Percentiles rank a stretch among this genome's conserved stretches.
phyloP scores from a whole-genome alignment of 331 rosid genomes.

The Stylosanthes scabra region DNA sequence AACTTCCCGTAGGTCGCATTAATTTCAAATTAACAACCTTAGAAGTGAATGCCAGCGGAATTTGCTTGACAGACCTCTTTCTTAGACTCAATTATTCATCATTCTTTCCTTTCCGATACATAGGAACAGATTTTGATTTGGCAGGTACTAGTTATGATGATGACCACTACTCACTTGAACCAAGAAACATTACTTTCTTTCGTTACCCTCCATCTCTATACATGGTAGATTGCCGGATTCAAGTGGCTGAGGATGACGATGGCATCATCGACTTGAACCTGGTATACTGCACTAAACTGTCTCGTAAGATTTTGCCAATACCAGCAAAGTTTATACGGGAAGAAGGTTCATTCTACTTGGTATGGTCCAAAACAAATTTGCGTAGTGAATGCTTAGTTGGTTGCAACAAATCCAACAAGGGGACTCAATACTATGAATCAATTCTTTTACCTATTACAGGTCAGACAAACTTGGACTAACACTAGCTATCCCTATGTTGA shows the following conservation, averaged over 20 bases:
- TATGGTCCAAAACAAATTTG: conserved; percentile 18
- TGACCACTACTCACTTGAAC: background rate
- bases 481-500: too few relatives aligned
- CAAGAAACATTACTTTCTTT: background rate
- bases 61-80: conserved; percentile 24
- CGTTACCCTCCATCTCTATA: conserved; percentile 13
- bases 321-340: accelerated
- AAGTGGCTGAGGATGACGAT: background rate
- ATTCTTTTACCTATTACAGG: background rate
- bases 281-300: conserved; percentile 29
- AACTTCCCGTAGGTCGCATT: background rate
- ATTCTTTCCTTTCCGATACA: background rate
- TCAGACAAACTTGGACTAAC: background rate
- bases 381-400: background rate
- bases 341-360: accelerated
- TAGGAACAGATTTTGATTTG: too few relatives aligned
- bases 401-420: background rate
- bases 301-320: background rate
- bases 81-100: background rate
- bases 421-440: background rate
- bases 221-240: conserved; percentile 13
- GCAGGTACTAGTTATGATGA: too few relatives aligned
- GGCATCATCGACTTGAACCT: background rate
- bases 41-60: background rate
- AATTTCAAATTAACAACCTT: background rate